A percentile compares a stretch with the other conserved stretches of the same genome.
Conservation (phyloP, 2,329 filamentous ascomycete species). For the Calonectria pseudoturangicola region DNA sequence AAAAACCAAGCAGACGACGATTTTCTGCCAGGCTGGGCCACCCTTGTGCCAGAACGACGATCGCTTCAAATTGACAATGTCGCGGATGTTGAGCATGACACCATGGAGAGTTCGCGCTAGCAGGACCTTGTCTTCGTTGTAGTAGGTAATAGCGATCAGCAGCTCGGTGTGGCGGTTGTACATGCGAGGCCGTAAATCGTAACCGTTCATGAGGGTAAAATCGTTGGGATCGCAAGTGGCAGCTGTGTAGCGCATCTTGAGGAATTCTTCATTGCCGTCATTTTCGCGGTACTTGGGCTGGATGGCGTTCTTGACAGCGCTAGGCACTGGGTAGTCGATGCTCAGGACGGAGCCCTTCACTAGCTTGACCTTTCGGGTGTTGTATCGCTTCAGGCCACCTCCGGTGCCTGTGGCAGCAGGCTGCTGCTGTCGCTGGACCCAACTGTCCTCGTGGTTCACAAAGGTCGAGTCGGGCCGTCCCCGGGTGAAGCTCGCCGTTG, state of each 20-base stretch:
- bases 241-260: conserved; percentile 54
- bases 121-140: conserved; percentile 54
- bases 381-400: conserved; percentile 48
- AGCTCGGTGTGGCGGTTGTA: conserved; percentile 53
- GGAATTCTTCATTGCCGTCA: conserved; percentile 48
- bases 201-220: conserved; percentile 51
- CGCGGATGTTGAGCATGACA: conserved; percentile 52
- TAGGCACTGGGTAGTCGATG: conserved; percentile 53
- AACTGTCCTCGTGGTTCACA: conserved; percentile 50
- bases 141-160: conserved; percentile 52
- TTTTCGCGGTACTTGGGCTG: conserved; percentile 48
- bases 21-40: conserved; percentile 52
- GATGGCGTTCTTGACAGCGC: conserved; percentile 53
- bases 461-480: conserved; percentile 50
- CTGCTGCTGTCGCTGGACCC: conserved; percentile 51
- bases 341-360: conserved; percentile 53
- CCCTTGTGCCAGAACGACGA: conserved; percentile 55
- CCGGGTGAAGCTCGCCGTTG: conserved; percentile 43
- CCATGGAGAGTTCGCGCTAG: conserved; percentile 51
- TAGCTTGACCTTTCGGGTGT: conserved; percentile 52
- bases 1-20: conserved; percentile 52
- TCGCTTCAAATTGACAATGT: conserved; percentile 52
- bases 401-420: not conserved
- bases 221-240: conserved; percentile 53
- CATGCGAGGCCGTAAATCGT: conserved; percentile 52